These are phyloP conservation scores for Lasiodiplodia citricola DNA, from an alignment of 2,329 filamentous ascomycete genomes.

Conservation along the genomic window DNA sequence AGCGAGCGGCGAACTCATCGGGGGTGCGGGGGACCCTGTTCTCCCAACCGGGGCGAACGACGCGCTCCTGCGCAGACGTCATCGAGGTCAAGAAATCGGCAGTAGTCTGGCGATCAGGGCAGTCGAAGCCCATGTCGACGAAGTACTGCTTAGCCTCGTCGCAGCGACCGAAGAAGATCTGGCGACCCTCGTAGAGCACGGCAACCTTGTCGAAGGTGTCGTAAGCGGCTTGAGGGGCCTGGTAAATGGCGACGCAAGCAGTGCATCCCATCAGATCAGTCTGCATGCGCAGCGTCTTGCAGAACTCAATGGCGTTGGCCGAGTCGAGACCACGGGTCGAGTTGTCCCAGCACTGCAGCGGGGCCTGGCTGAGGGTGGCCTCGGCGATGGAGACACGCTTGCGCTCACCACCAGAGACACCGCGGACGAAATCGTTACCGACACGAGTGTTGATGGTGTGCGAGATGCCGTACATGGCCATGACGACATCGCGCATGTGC, in stretches of 20 bases:
- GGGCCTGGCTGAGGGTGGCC: conserved; percentile 65
- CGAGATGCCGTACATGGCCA: conserved; percentile 75
- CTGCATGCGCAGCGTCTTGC: conserved; percentile 66
- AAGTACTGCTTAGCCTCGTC: conserved; percentile 70
- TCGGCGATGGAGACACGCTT: conserved; percentile 81
- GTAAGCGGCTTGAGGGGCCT: conserved; percentile 70
- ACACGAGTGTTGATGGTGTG: conserved; percentile 74
- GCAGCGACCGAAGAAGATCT: conserved; percentile 71
- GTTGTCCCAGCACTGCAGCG: conserved; percentile 74
- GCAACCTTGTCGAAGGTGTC: conserved; percentile 71
- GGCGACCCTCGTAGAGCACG: conserved; percentile 67
- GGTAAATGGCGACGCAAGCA: conserved; percentile 71
- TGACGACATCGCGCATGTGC: conserved; percentile 70
- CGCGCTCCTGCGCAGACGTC: conserved; percentile 53
- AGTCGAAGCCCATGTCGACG: conserved; percentile 69
- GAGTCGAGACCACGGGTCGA: conserved; percentile 71
- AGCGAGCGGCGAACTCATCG: conserved; percentile 49
- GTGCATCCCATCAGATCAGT: conserved; percentile 67
- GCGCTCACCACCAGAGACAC: conserved; percentile 72
- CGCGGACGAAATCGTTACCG: conserved; percentile 74
- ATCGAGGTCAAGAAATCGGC: conserved; percentile 77
- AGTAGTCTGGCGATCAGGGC: conserved; percentile 69
- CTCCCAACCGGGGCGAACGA: conserved; percentile 47
- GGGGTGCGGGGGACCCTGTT: conserved; percentile 44
- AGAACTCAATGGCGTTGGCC: conserved; percentile 73